Conservation (phyloP, 495 filamentous ascomycete species). For the Trichoderma virens region DNA sequence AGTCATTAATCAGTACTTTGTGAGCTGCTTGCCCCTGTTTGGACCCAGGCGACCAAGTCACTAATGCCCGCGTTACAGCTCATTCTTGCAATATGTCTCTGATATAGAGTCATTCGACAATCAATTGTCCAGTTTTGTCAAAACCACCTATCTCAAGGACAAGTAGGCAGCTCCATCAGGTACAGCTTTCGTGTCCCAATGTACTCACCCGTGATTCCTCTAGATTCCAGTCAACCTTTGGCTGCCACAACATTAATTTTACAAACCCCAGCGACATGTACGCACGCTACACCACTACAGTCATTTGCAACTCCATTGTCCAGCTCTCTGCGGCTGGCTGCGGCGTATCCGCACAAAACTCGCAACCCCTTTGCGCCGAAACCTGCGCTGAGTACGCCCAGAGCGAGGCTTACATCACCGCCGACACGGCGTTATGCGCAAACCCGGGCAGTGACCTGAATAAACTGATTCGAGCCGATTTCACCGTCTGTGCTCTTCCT, state of each 20-base stretch:
- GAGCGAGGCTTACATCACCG: constrained; percentile 76
- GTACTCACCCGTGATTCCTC: constrained; percentile 14
- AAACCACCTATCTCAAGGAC: constrained; percentile 75
- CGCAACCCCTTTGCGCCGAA: constrained; percentile 79
- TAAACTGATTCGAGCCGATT: constrained; percentile 81
- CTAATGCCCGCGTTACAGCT: constrained; percentile 41
- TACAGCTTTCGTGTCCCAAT: constrained; percentile 1
- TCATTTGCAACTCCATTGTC: constrained; percentile 90
- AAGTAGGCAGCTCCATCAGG: constrained; percentile 22
- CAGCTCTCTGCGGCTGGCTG: constrained; percentile 81
- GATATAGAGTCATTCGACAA: constrained; percentile 70
- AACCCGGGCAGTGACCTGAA: constrained; percentile 54
- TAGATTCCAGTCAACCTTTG: constrained; percentile 70
- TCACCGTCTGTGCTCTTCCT: constrained; percentile 80
- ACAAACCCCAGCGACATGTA: constrained; percentile 80
- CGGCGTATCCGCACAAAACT: constrained; percentile 50
- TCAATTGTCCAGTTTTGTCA: constrained; percentile 64
- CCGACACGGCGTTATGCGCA: constrained; percentile 66
- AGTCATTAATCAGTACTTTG: constrained; percentile 60
- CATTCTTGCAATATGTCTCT: constrained; percentile 79
- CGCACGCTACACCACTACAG: constrained; percentile 85
- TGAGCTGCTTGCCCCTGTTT: constrained; percentile 41
- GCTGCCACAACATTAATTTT: constrained; percentile 70
- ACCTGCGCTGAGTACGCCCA: constrained; percentile 80
- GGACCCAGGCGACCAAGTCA: background rate